Conservation (phyloP, 225 moss, liverwort and hornwort genomes). For the Bryum argenteum region DNA sequence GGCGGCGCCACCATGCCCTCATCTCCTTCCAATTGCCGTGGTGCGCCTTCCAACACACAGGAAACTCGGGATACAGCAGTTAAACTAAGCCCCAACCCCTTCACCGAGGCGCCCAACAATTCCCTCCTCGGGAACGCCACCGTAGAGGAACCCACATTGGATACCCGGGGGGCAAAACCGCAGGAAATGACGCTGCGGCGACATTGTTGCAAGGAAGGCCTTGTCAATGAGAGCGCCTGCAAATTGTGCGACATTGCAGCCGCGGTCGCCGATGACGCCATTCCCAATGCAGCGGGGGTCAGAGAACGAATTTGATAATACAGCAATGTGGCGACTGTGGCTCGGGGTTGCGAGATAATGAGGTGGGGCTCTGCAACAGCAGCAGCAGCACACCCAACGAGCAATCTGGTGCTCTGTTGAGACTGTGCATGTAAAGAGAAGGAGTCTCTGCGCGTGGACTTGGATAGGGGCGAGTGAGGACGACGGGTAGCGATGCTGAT, state of each 20-base stretch:
- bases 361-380: background rate
- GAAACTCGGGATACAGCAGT: background rate
- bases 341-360: background rate
- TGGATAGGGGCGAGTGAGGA: no score
- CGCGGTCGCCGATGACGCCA: background rate
- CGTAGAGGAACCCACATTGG: background rate
- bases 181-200: background rate
- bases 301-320: no score
- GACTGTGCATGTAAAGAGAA: background rate
- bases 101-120: constrained; percentile 34
- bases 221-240: constrained; percentile 32
- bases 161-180: background rate
- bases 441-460: background rate
- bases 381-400: background rate
- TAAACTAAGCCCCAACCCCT: constrained; percentile 27
- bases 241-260: constrained; percentile 36
- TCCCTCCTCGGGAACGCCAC: background rate
- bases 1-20: constrained; percentile 4
- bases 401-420: background rate
- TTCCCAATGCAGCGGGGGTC: background rate
- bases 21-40: background rate
- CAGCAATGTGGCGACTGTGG: background rate
- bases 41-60: constrained; percentile 50
- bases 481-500: background rate
- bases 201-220: background rate